Evolutionary conservation across 1,284 basidiomycete genomes (phyloP), one percentile per base, ranked within the genome.

Genomic region (Porogramme epimiltina): DNA sequence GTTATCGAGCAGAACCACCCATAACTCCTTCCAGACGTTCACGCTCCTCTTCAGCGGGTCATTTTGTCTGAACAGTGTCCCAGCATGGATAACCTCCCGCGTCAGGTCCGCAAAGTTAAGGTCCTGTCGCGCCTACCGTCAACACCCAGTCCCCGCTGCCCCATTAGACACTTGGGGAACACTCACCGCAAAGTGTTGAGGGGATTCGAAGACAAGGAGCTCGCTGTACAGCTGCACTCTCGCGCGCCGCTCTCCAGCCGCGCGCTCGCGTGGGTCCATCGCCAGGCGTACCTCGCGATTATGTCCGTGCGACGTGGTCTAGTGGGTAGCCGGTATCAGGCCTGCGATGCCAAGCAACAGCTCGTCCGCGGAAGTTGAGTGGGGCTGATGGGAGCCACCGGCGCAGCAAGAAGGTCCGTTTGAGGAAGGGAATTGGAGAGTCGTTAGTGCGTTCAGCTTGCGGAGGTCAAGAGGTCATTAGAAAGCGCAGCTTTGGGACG

Each of bases 1-100:
- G 66, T 96, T 93, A 67, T 97, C 95, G 67, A 98, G 96, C 4
- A 98, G 74, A 51, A 97, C 78, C 6, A 94, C 87, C 60, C 87
- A 89, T 2, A 95, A 73, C 63, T 96, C 93, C 47, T 83, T 87
- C 90, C 91, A 95, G 36, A 85, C 87, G 58, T 49, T 51, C 45
- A 58, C 47, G 42, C 79, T 85, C 74, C 82, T 83, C 65, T 89
- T 86, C 49, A 91, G 34, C n/a, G 57, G 51, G 33, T 59, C 57
- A 41, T 48, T 56, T 42, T 55, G 54, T 5, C 57, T 49, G 4
- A 54, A 46, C 19, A 59, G 50, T 13, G 48, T 45, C 4, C 54
- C 55, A 11, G 54, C 58, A 47, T 56, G 52, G 13, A 59, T 13
- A n/a, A 59, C 52, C 36, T 49, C 23, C 18, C 57, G 57, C 24